Evolutionary conservation across 2,329 filamentous ascomycete genomes (phyloP).

Genomic region (Botrytis byssoidea): DNA sequence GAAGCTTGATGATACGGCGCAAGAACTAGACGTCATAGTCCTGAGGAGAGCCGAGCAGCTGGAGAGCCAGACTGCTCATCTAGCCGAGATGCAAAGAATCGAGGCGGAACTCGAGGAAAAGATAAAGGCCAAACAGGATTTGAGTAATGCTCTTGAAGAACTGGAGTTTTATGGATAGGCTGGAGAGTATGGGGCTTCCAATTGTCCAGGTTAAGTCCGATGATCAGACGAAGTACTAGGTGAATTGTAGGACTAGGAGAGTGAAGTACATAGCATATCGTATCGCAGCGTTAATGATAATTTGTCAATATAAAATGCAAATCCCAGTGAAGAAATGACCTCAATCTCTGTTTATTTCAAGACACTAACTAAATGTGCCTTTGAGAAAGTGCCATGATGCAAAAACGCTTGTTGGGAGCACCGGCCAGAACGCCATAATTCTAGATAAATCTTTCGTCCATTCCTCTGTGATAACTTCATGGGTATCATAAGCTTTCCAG

Average conservation of each 20-base stretch:
- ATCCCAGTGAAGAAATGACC: background rate
- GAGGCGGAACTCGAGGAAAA: background rate
- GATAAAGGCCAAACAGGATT: background rate
- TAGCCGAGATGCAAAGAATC: background rate
- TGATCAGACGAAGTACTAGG: background rate
- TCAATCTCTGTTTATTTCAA: background rate
- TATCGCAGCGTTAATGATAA: background rate
- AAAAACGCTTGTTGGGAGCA: constrained; percentile 12
- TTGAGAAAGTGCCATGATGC: background rate
- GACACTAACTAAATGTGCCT: background rate
- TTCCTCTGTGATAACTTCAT: constrained; percentile 15
- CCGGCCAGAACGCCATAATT: background rate
- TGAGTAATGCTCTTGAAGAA: background rate
- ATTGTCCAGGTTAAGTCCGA: background rate
- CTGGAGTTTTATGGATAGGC: background rate
- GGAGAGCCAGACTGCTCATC: background rate
- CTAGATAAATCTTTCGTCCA: background rate
- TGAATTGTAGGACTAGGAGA: background rate
- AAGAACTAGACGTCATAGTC: background rate
- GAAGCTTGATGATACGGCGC: background rate
- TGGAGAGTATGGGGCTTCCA: background rate
- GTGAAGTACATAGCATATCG: background rate
- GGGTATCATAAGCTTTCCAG: constrained; percentile 19
- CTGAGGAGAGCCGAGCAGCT: background rate
- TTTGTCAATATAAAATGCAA: background rate